Conservation (phyloP, 495 filamentous ascomycete genomes). For the Aspergillus avenaceus region DNA sequence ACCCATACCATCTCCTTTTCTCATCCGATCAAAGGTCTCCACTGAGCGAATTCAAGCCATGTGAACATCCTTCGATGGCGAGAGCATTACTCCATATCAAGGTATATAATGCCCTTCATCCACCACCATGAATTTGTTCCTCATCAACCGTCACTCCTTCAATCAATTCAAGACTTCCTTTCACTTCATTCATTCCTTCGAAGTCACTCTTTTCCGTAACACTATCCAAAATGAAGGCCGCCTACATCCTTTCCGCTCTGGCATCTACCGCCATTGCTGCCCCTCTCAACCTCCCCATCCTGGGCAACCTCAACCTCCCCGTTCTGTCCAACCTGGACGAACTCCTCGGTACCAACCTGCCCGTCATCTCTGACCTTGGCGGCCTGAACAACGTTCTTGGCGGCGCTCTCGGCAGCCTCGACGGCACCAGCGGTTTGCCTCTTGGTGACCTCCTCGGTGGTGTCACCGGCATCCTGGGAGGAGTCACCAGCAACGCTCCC, state of each 20-base stretch:
- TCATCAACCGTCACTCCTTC: background rate
- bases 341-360: background rate
- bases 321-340: background rate
- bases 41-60: too few relatives aligned
- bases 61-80: too few relatives aligned
- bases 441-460: background rate
- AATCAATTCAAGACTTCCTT: background rate
- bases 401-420: background rate
- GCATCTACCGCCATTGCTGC: background rate
- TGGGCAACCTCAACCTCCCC: background rate
- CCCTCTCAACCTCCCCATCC: background rate
- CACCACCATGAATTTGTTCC: too few relatives aligned
- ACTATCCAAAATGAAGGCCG: background rate
- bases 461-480: background rate
- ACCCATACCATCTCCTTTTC: too few relatives aligned
- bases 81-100: too few relatives aligned
- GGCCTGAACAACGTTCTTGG: background rate
- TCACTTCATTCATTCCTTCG: conserved; percentile 1
- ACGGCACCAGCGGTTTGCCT: background rate
- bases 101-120: too few relatives aligned
- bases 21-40: too few relatives aligned
- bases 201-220: background rate
- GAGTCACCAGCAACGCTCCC: background rate
- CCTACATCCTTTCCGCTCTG: background rate
- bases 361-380: background rate